phyloP scores from a whole-genome alignment of 257 asterid species.

The Fraxinus quadrangulata region DNA sequence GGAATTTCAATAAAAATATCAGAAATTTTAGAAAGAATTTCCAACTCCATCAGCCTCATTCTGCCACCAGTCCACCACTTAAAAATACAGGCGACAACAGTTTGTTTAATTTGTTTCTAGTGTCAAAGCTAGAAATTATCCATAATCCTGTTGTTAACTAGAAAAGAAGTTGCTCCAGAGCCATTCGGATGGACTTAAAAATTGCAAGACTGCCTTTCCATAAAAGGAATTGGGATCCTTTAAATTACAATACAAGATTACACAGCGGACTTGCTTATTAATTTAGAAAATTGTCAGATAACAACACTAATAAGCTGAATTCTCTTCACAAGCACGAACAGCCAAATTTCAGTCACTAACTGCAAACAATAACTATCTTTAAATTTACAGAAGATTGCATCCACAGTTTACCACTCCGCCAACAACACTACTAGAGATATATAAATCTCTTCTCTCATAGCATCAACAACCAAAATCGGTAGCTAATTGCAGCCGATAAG shows the following conservation, averaged over 20 bases:
- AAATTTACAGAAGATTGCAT: neutral
- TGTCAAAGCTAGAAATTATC: neutral
- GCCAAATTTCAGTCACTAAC: neutral
- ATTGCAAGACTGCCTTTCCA: neutral
- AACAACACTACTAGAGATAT: neutral
- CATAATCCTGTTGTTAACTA: neutral
- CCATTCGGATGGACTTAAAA: neutral
- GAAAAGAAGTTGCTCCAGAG: neutral
- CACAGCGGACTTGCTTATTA: neutral
- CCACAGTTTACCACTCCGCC: neutral
- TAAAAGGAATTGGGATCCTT: neutral
- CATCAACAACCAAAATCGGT: neutral
- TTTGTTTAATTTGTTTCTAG: neutral
- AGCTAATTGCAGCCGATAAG: neutral
- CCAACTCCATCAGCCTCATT: neutral
- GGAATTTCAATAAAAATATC: neutral
- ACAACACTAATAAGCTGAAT: neutral
- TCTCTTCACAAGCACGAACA: neutral
- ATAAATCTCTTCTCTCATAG: neutral
- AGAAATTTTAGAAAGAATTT: neutral
- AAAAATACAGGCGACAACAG: neutral
- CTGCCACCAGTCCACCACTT: neutral
- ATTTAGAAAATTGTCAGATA: neutral
- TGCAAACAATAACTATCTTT: neutral
- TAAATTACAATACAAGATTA: neutral